A percentile compares a stretch with the other conserved stretches of the same genome.
Conservation (phyloP, 441 rosid genomes). For the Biscutella laevigata region DNA sequence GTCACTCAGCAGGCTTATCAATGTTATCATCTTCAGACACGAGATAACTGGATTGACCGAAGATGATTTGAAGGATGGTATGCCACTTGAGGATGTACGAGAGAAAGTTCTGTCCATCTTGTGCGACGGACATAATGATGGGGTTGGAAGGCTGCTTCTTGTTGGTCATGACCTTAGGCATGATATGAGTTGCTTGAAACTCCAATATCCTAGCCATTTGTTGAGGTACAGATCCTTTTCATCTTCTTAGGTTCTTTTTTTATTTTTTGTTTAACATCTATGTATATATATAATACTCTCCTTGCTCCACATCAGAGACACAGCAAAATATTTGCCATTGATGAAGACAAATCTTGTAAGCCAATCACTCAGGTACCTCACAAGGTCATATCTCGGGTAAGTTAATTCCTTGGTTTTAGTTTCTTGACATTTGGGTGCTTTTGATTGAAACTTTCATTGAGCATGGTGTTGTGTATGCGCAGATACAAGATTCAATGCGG, state of each 20-base stretch:
- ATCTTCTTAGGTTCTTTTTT: too few species aligned
- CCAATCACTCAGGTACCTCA: conserved; percentile 72
- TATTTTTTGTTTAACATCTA: neutral
- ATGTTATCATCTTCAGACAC: too few species aligned
- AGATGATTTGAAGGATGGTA: conserved; percentile 50
- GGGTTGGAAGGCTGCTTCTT: conserved; percentile 54
- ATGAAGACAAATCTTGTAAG: conserved; percentile 67
- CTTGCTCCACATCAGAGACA: conserved; percentile 47
- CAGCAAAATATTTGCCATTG: conserved; percentile 62
- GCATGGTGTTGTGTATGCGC: neutral
- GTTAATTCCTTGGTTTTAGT: conserved; percentile 13
- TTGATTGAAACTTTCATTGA: too few species aligned
- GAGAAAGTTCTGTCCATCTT: conserved; percentile 35
- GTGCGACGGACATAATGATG: conserved; percentile 48
- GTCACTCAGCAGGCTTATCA: conserved; percentile 5
- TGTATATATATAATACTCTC: neutral
- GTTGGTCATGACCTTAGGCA: conserved; percentile 62
- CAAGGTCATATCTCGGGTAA: conserved; percentile 59
- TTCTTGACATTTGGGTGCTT: neutral
- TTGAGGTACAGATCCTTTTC: conserved; percentile 58
- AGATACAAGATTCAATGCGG: conserved; percentile 58
- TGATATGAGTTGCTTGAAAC: conserved; percentile 54
- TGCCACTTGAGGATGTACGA: conserved; percentile 42
- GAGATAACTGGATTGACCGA: conserved; percentile 62
- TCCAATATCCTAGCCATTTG: conserved; percentile 50